A percentile compares a stretch with the other conserved stretches of the same genome.
phyloP scores from a whole-genome alignment of 208 protist species.

The Wallacemonas sp. region DNA sequence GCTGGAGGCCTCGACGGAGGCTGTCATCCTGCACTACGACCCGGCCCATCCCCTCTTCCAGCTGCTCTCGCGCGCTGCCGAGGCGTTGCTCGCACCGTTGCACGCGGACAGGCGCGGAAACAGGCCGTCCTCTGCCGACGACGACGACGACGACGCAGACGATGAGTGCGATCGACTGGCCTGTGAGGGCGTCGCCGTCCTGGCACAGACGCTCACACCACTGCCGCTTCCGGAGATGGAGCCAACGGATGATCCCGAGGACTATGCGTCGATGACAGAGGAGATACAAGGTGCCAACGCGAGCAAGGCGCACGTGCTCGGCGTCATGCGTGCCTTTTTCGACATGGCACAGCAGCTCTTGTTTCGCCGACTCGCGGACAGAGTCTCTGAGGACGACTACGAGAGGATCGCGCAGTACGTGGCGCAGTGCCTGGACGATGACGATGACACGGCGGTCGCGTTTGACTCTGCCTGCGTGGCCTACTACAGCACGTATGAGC shows the following conservation, averaged over 20 bases:
- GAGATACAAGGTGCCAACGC: conserved; percentile 27
- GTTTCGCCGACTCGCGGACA: not conserved
- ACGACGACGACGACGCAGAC: not conserved
- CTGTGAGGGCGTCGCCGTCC: conserved; percentile 69
- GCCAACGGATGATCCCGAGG: conserved; percentile 66
- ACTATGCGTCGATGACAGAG: conserved; percentile 45
- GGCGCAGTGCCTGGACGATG: conserved; percentile 17
- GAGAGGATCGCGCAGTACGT: conserved; percentile 42
- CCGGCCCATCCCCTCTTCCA: conserved; percentile 42
- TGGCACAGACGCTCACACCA: conserved; percentile 69
- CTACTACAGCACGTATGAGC: conserved; percentile 70
- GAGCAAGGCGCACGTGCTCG: conserved; percentile 31
- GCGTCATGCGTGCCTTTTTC: conserved; percentile 28
- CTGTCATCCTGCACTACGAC: conserved; percentile 44
- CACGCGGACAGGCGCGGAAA: not conserved
- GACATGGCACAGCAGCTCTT: conserved; percentile 19
- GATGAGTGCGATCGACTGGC: conserved; percentile 38
- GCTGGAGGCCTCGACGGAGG: conserved; percentile 60
- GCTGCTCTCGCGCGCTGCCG: conserved; percentile 44
- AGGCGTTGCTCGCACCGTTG: conserved; percentile 42
- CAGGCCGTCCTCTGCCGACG: not conserved
- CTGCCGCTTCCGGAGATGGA: conserved; percentile 58
- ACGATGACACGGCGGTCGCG: conserved; percentile 49
- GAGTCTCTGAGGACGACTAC: conserved; percentile 41
- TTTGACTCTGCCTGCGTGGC: conserved; percentile 52